Evolutionary conservation across 257 asterid species (phyloP).

Genomic region (Galeopsis tetrahit): DNA sequence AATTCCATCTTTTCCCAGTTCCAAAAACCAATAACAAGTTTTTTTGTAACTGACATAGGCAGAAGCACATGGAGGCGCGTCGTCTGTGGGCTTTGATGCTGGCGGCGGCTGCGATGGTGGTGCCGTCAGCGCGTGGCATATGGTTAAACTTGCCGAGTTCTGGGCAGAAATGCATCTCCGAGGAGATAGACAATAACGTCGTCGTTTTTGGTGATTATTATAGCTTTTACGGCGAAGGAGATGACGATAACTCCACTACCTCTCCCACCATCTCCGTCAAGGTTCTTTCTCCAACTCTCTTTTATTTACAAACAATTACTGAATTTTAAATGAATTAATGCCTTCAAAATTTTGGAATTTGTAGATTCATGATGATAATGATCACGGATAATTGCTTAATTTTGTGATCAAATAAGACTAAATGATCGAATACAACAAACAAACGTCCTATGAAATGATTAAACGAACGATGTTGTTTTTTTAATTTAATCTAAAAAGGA

Average conservation of each 20-base stretch:
- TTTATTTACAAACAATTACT: too few relatives aligned
- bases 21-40: too few relatives aligned
- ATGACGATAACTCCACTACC: slow-evolving; percentile 29
- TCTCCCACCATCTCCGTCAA: slow-evolving; percentile 58
- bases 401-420: background rate
- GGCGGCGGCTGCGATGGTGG: slow-evolving; percentile 35
- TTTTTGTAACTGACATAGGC: too few relatives aligned
- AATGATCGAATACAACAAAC: too few relatives aligned
- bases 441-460: too few relatives aligned
- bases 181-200: slow-evolving; percentile 59
- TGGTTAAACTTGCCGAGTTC: slow-evolving; percentile 69
- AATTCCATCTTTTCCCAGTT: too few relatives aligned
- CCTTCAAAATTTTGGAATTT: background rate
- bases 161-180: slow-evolving; percentile 74
- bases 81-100: slow-evolving; percentile 33
- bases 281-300: slow-evolving; percentile 36
- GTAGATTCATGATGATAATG: background rate
- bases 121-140: slow-evolving; percentile 55
- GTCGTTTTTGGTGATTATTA: slow-evolving; percentile 68
- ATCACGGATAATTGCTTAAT: background rate
- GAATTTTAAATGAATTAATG: too few relatives aligned
- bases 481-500: too few relatives aligned
- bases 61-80: slow-evolving; percentile 33
- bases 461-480: too few relatives aligned
- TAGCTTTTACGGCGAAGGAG: slow-evolving; percentile 48